Evolutionary conservation across 768 basidiomycete genomes (phyloP).

Genomic region (Tremella fuciformis): DNA sequence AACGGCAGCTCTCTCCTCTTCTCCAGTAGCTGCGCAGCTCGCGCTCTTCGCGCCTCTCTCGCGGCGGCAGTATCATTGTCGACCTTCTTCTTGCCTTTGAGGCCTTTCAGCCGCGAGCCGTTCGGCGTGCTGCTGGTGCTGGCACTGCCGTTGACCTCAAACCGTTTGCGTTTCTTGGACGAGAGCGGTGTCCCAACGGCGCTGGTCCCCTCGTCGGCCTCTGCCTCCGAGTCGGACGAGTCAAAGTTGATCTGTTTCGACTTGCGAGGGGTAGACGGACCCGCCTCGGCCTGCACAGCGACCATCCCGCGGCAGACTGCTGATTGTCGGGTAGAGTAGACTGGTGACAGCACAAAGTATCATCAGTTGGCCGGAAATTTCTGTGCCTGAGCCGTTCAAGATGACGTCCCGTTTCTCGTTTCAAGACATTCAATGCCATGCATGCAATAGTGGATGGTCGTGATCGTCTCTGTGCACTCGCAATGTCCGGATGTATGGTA

Average conservation of each 20-base stretch:
- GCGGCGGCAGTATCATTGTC: neutral
- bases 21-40: constrained; percentile 35
- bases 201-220: constrained; percentile 8
- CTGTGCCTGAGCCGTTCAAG: too few species aligned
- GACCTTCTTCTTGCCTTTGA: neutral
- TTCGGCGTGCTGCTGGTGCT: neutral
- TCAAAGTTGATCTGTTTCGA: constrained; percentile 17
- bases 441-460: too few species aligned
- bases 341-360: too few species aligned
- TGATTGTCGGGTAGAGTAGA: too few species aligned
- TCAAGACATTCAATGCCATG: too few species aligned
- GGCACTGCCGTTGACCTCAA: neutral
- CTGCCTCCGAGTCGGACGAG: constrained; percentile 13
- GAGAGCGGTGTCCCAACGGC: constrained; percentile 4
- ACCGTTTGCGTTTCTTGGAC: constrained; percentile 1
- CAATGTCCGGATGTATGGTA: too few species aligned
- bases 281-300: neutral
- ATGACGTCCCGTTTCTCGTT: too few species aligned
- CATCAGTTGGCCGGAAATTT: too few species aligned
- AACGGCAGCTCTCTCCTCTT: constrained; percentile 42
- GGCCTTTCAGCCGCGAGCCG: neutral
- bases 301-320: neutral
- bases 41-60: neutral
- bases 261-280: constrained; percentile 7
- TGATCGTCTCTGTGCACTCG: too few species aligned